Conservation (phyloP, 2,329 filamentous ascomycete species). For the Ophiocordyceps camponoti-leonardi region DNA sequence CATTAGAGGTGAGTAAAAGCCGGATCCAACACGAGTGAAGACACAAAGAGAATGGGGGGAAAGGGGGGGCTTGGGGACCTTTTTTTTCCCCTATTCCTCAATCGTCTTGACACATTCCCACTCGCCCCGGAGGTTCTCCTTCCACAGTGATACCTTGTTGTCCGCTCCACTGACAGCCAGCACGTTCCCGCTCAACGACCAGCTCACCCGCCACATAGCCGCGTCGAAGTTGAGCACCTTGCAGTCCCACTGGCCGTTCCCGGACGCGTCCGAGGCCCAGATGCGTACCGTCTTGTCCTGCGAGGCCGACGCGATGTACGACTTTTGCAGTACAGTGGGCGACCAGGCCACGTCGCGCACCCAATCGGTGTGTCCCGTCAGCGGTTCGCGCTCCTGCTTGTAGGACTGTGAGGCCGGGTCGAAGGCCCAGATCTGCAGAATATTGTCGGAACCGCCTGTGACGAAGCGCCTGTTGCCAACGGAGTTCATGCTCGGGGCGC, state of each 20-base stretch:
- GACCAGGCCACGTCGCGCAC: constrained; percentile 96
- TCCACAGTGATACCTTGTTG: constrained; percentile 96
- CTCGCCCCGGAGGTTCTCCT: constrained; percentile 89
- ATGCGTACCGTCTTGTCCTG: constrained; percentile 97
- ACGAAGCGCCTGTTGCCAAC: constrained; percentile 67
- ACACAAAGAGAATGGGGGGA: background rate
- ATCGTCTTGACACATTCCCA: constrained; percentile 98
- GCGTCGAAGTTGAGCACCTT: constrained; percentile 79
- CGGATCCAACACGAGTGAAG: too few relatives aligned
- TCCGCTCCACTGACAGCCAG: constrained; percentile 85
- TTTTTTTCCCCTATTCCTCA: constrained; percentile 50
- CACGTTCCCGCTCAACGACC: constrained; percentile 94
- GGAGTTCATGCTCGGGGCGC: constrained; percentile 39
- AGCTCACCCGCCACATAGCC: constrained; percentile 89
- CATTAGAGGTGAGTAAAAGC: too few relatives aligned
- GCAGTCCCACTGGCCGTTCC: constrained; percentile 60
- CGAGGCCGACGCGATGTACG: constrained; percentile 87
- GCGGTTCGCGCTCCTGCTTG: constrained; percentile 42
- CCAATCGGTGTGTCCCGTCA: constrained; percentile 85
- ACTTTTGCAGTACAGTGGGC: constrained; percentile 85
- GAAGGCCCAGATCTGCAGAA: constrained; percentile 85
- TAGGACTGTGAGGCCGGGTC: constrained; percentile 45
- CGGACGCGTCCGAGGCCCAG: constrained; percentile 61
- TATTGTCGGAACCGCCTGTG: constrained; percentile 85
- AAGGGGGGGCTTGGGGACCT: background rate